These are phyloP conservation scores for Xeromyces bisporus DNA, from an alignment of 495 filamentous ascomycete species.

Conservation along the genomic window DNA sequence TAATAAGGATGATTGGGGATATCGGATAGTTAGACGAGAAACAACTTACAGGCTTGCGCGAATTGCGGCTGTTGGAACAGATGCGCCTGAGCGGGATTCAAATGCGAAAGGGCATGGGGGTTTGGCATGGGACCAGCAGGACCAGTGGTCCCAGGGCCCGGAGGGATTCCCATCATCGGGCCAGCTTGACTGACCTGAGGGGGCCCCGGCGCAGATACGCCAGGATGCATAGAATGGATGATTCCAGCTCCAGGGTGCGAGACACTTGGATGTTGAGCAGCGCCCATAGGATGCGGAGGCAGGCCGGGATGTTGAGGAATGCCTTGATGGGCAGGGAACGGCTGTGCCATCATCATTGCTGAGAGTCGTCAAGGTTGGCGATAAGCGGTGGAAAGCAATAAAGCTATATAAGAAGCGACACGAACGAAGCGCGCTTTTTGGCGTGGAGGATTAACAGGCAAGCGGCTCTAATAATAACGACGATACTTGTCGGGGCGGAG, in stretches of 20 bases:
- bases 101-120: constrained; percentile 63
- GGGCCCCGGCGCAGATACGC: constrained; percentile 63
- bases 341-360: constrained; percentile 57
- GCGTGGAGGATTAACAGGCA: too few relatives aligned
- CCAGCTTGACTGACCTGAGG: constrained; percentile 66
- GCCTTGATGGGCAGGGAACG: constrained; percentile 53
- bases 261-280: constrained; percentile 50
- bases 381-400: too few relatives aligned
- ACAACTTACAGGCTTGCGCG: constrained; percentile 23
- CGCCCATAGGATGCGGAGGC: constrained; percentile 59
- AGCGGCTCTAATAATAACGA: too few relatives aligned
- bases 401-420: constrained; percentile 19
- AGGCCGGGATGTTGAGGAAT: constrained; percentile 59
- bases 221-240: constrained; percentile 66
- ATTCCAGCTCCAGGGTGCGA: constrained; percentile 40
- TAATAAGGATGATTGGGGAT: neutral
- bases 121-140: constrained; percentile 46
- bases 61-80: constrained; percentile 44
- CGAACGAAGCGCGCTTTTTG: neutral
- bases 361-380: constrained; percentile 17
- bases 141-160: constrained; percentile 36
- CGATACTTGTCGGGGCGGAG: constrained; percentile 25
- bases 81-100: constrained; percentile 51
- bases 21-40: neutral
- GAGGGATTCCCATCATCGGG: constrained; percentile 72